Evolutionary conservation across 1,284 basidiomycete species (phyloP), one percentile per base, ranked within the genome.

Genomic region (Ceratobasidium sp.): DNA sequence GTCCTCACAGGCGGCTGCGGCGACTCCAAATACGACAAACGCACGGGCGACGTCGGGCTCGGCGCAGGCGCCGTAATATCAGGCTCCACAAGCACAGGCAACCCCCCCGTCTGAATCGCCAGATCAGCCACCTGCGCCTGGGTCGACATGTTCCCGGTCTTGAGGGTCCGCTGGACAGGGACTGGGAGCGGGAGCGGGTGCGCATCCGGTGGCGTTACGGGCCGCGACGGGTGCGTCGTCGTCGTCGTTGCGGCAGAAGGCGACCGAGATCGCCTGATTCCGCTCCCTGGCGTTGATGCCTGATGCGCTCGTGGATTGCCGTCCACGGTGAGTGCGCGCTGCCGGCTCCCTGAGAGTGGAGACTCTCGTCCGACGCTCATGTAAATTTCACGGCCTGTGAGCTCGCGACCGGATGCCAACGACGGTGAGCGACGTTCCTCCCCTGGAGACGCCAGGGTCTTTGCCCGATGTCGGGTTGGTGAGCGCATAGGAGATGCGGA

Each of bases 161-260:
- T 21, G 32, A 21, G 23, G 32, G 32, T 54, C 9, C 26, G 7
- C 50, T 28, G 23, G n/a, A 32, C 59, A 28, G 23, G 59, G 9
- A 28, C 46, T 8, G 35, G 43, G 30, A 38, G 32, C 13, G 46
- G 30, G 13, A 46, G 16, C 28, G 62, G 47, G n/a, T 35, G 46
- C 32, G 21, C 5, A 47, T 52, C 62, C 30, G 62, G 46, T n/a
- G 62, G 62, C 2, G 62, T 66, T 8, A 66, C 30, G 1, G 62
- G 62, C 28, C 62, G 46, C 28, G 62, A 66, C 5, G 62, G 30
- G n/a, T 66, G 49, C 32, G 47, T 66, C 9, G 28, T 14, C 26
- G 49, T 66, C 14, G 49, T 23, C 28, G 62, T 66, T 3, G 62
- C 62, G 2, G 28, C 62, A 50, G 62, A 66, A 28, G 62, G 62